Conservation (phyloP, 306 rosid species). For the Dryas alaskensis region DNA sequence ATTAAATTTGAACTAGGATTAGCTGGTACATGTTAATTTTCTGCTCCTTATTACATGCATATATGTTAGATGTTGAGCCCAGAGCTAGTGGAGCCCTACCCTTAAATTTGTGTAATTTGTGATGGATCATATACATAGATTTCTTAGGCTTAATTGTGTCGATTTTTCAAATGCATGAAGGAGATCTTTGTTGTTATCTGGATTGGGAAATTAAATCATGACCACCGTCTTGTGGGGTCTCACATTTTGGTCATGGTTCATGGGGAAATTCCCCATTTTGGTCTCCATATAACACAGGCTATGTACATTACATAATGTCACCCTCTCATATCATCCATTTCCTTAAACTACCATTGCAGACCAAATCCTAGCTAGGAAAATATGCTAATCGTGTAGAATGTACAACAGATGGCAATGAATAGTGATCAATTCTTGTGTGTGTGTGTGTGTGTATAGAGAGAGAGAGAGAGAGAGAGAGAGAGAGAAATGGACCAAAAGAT, state of each 20-base stretch:
- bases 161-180: background rate
- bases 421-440: no score
- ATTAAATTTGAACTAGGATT: background rate
- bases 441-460: no score
- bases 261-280: background rate
- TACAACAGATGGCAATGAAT: background rate
- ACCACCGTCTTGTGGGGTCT: background rate
- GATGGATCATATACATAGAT: background rate
- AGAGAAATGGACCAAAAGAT: slow-evolving; percentile 5
- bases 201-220: background rate
- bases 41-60: background rate
- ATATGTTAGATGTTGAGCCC: background rate
- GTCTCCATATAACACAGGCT: background rate
- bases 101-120: slow-evolving; percentile 3
- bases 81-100: slow-evolving; percentile 1
- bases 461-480: slow-evolving; percentile 4
- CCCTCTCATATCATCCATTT: no score
- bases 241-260: background rate
- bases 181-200: background rate
- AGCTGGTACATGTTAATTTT: background rate
- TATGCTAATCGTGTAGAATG: background rate
- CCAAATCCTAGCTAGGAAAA: background rate
- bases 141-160: background rate
- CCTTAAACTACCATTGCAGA: no score
- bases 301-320: no score